Base-by-base conservation (phyloP, 192 early-diverging fungal genomes). In the Kickxella alabastrina region DNA sequence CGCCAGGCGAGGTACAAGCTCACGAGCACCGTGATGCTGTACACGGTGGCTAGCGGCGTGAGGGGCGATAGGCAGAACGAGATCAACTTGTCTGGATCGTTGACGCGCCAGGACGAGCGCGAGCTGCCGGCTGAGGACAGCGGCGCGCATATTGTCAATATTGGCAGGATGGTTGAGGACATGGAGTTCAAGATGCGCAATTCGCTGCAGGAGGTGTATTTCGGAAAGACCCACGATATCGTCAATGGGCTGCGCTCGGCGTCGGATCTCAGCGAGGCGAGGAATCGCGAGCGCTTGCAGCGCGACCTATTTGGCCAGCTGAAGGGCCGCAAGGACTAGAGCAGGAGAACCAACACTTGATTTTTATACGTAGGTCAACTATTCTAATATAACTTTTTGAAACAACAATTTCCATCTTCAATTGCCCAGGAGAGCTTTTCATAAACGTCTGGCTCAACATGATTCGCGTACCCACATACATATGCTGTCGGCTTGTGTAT, bases 111-210 rank as follows among this genome's bases (percentile, higher is more conserved):
- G 80, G 80, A 85, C 28, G 94, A 95, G 64, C 83, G 87, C 45
- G 93, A 96, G 54, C 76, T 75, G 50, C 82, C 85, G 9, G 65
- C 88, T 0, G 62, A 63, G 10, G 96, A 96, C 31, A 80, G 85
- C 37, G 59, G 52, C 35, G 79, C 87, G 38, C 96, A 99, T 49
- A 83, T 99, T 48, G 85, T 79, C 36, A 99, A 99, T 68, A 88
- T 99, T 49, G 96, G 96, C 0, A 82, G 87, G 13, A 90, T 99
- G 83, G 87, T 99, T 8, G 96, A 99, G 68, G 96, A 97, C 41
- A 95, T 95, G 91, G 96, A 99, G 71, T 73, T 87, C 51, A 97
- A 97, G 75, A 92, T 97, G 92, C 88, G 96, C 43, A 92, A 93
- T 59, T 65, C 86, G 25, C 65, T 99, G 50, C 87, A 93, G 62